These are phyloP conservation scores for Tuctoria greenei DNA, from an alignment of 176 grass and related monocot species.

Conservation along the genomic window DNA sequence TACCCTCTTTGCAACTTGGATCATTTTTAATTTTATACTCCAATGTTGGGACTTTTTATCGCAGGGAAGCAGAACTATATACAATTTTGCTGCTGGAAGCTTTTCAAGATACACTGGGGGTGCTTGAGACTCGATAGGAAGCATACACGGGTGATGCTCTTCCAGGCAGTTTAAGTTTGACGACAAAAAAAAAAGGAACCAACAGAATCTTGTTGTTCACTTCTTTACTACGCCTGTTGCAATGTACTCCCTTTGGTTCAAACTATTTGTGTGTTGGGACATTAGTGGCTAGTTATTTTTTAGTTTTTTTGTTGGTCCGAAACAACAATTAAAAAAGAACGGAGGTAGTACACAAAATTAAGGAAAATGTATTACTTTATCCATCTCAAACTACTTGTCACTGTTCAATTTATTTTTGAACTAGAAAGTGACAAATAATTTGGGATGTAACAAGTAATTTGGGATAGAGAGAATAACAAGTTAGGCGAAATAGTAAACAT, in stretches of 20 bases:
- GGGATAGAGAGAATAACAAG: no score
- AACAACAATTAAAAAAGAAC: no score
- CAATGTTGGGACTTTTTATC: background rate
- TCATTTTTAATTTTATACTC: background rate
- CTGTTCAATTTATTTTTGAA: no score
- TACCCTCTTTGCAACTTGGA: background rate
- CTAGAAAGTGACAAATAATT: no score
- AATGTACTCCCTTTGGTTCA: no score
- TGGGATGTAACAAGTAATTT: no score
- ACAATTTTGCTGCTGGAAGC: background rate
- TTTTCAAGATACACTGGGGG: background rate
- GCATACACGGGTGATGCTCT: background rate
- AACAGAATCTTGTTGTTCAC: background rate
- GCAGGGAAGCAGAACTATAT: background rate
- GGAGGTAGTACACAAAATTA: background rate
- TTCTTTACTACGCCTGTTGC: background rate
- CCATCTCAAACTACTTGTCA: no score
- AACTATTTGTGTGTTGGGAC: no score
- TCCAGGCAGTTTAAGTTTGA: background rate
- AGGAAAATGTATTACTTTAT: background rate
- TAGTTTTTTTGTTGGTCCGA: no score
- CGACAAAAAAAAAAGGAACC: background rate
- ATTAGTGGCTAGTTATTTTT: no score
- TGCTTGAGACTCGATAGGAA: background rate
- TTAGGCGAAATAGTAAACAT: background rate